These are phyloP conservation scores for Simplicillium aogashimaense DNA, from an alignment of 2,329 filamentous ascomycete species.

Conservation along the genomic window DNA sequence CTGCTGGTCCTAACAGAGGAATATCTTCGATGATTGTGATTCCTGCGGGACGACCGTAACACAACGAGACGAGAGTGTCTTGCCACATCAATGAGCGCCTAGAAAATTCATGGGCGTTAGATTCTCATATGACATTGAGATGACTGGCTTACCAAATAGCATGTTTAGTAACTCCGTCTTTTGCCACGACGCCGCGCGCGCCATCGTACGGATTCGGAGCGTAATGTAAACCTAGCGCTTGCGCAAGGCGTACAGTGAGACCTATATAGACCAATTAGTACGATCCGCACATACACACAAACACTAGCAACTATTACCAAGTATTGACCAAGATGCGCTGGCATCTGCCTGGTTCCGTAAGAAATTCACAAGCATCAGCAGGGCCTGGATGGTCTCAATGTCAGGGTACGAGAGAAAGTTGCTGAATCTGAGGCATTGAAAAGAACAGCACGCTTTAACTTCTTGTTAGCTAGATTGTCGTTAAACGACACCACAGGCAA, in stretches of 20 bases:
- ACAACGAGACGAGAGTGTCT: not conserved
- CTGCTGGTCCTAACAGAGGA: not conserved
- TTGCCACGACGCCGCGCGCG: not conserved
- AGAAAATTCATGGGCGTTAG: too few species aligned
- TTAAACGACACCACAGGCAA: not conserved
- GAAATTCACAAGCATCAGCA: conserved; percentile 1
- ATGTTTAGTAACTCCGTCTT: not conserved
- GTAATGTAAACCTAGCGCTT: not conserved
- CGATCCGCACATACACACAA: too few species aligned
- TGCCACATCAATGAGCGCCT: conserved; percentile 1
- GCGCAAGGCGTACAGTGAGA: not conserved
- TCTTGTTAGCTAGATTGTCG: not conserved
- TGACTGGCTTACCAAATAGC: not conserved
- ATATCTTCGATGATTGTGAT: not conserved
- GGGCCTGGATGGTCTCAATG: not conserved
- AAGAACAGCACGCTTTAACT: not conserved
- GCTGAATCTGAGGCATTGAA: not conserved
- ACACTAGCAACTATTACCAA: not conserved
- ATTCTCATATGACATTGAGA: too few species aligned
- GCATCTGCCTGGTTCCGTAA: not conserved
- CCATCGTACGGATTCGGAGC: not conserved
- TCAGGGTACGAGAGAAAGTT: conserved; percentile 1
- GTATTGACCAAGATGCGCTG: conserved; percentile 1
- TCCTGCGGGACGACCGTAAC: not conserved
- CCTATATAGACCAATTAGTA: not conserved